These are phyloP conservation scores for Dendrocalamus latiflorus DNA, from an alignment of 202 grass and related monocot species.

Conservation along the genomic window DNA sequence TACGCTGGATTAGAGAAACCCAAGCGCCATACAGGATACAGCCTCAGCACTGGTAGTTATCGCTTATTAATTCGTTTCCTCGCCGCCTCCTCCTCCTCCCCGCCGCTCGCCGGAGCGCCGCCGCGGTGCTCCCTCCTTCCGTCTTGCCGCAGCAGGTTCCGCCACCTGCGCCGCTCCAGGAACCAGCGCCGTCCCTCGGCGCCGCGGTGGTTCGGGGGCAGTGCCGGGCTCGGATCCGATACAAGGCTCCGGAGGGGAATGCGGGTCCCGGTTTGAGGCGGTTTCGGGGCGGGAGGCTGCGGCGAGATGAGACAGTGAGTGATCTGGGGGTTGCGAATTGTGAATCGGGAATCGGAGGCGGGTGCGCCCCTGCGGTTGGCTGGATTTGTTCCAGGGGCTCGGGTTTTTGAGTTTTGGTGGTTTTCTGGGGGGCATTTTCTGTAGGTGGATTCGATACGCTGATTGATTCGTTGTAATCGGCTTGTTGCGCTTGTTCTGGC, in stretches of 20 bases:
- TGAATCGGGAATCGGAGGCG: slow-evolving; percentile 9
- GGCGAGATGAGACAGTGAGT: slow-evolving; percentile 40
- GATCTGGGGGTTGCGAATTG: slow-evolving; percentile 17
- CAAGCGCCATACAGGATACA: neutral
- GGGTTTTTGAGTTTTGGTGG: neutral
- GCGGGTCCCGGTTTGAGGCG: slow-evolving; percentile 32
- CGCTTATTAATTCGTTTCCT: slow-evolving; percentile 37
- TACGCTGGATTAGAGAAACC: neutral
- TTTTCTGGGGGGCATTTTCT: neutral
- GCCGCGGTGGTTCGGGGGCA: neutral
- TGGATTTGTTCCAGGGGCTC: slow-evolving; percentile 21
- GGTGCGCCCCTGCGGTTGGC: slow-evolving; percentile 8
- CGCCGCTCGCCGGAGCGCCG: slow-evolving; percentile 17
- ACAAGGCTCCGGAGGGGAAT: slow-evolving; percentile 33
- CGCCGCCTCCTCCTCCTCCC: neutral
- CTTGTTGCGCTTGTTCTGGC: neutral
- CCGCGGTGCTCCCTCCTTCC: neutral
- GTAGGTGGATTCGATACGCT: neutral
- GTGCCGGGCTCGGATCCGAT: slow-evolving; percentile 22
- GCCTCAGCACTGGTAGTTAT: slow-evolving; percentile 23
- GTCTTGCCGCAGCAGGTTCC: neutral
- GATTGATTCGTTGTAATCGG: slow-evolving; percentile 9
- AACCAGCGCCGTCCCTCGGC: neutral
- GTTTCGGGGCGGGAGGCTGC: neutral
- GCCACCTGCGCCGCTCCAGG: neutral